These are phyloP conservation scores for Trypanosoma vivax DNA, from an alignment of 208 protist genomes.

Conservation along the genomic window DNA sequence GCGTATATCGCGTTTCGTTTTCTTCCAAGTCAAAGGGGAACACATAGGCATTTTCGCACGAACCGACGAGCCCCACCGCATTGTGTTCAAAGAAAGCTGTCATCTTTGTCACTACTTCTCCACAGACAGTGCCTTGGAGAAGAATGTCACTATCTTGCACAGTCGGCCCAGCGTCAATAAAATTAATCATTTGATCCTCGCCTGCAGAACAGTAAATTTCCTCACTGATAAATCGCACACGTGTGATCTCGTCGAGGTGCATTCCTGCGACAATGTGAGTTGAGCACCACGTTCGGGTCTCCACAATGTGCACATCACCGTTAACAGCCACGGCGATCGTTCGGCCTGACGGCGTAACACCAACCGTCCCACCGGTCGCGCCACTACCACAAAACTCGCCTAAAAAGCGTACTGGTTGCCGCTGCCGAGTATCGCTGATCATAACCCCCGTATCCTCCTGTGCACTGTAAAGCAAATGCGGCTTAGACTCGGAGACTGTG, in stretches of 20 bases:
- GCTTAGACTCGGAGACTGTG: constrained; percentile 30
- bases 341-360: constrained; percentile 32
- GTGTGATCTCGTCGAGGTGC: constrained; percentile 80
- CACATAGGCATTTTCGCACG: constrained; percentile 79
- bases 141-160: constrained; percentile 76
- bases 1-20: constrained; percentile 28
- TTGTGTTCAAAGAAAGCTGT: constrained; percentile 38
- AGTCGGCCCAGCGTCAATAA: constrained; percentile 30
- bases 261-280: constrained; percentile 42
- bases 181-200: constrained; percentile 88
- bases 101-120: constrained; percentile 75
- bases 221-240: constrained; percentile 59
- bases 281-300: constrained; percentile 52
- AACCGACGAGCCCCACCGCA: constrained; percentile 52
- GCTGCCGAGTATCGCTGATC: constrained; percentile 57
- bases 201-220: constrained; percentile 63
- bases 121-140: constrained; percentile 58
- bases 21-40: constrained; percentile 57
- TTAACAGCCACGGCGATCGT: constrained; percentile 42
- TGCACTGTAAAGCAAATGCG: constrained; percentile 48
- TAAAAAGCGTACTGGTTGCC: constrained; percentile 43
- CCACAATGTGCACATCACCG: constrained; percentile 57
- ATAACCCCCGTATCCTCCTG: constrained; percentile 81
- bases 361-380: constrained; percentile 27
- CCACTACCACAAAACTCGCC: constrained; percentile 50